Conservation (phyloP, 2,329 filamentous ascomycete genomes). For the Lasiodiplodia theobromae region DNA sequence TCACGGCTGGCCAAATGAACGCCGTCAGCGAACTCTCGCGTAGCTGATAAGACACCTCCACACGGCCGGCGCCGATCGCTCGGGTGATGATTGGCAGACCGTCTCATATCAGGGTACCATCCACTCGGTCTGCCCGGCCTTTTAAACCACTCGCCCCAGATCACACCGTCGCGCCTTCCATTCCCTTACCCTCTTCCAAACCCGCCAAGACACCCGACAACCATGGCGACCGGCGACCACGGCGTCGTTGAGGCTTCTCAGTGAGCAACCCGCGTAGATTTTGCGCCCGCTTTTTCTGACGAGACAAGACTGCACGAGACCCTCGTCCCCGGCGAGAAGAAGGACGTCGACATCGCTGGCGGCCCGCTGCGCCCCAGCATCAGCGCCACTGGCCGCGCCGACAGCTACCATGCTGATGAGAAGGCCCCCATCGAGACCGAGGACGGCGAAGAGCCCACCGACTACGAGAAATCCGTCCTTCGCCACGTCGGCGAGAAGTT, state of each 20-base stretch:
- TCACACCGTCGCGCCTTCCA: neutral
- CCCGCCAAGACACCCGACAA: neutral
- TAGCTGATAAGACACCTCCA: neutral
- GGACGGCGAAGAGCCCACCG: slow-evolving; percentile 43
- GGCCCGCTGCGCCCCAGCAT: slow-evolving; percentile 23
- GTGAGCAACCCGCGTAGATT: neutral
- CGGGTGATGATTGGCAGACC: slow-evolving; percentile 25
- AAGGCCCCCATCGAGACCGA: slow-evolving; percentile 16
- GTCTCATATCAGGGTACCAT: neutral
- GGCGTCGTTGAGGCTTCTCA: slow-evolving; percentile 23
- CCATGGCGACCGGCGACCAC: slow-evolving; percentile 27
- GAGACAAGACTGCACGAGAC: slow-evolving; percentile 13
- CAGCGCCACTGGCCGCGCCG: slow-evolving; percentile 2
- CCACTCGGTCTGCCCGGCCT: neutral
- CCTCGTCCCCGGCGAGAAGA: slow-evolving; percentile 12
- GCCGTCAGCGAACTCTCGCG: neutral
- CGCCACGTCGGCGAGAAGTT: slow-evolving; percentile 46
- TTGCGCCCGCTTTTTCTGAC: neutral
- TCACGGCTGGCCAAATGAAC: neutral
- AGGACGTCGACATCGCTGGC: slow-evolving; percentile 17
- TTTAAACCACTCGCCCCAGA: neutral
- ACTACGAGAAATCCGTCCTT: slow-evolving; percentile 43
- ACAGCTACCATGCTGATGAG: slow-evolving; percentile 24
- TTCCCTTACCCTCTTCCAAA: neutral
- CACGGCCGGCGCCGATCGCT: slow-evolving; percentile 23